Evolutionary conservation across 306 rosid genomes (phyloP), one percentile per base, ranked within the genome.

Genomic region (Trifolium dubium): DNA sequence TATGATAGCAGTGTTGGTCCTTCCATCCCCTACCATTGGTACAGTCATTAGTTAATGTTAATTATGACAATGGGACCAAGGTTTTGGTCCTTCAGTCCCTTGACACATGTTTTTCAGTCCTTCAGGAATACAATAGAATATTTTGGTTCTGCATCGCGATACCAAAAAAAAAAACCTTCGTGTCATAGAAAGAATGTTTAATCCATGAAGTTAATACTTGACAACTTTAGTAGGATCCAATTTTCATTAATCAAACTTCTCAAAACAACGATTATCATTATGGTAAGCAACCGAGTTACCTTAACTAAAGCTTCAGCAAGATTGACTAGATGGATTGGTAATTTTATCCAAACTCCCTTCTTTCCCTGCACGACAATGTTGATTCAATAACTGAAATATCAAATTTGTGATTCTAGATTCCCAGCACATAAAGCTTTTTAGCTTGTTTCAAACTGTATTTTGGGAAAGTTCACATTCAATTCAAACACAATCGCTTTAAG

Each of bases 61-160:
- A 23, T 23, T 23, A 23, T 23, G 23, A 23, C 23, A 23, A 1
- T 23, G 23, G 23, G 23, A 23, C 23, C 23, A 23, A 23, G 23
- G 23, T 23, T 23, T 0, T 23, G 23, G 23, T 23, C 0, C 23
- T 23, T 23, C 23, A 23, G 23, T 23, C 23, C 23, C 23, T 23
- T 23, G 23, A 1, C 23, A 23, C 23, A 23, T 23, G 23, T 23
- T 23, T 23, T 23, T 23, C 23, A n/a, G n/a, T n/a, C n/a, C n/a
- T n/a, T n/a, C n/a, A n/a, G n/a, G n/a, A n/a, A n/a, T n/a, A n/a
- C n/a, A n/a, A n/a, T n/a, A n/a, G n/a, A n/a, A n/a, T n/a, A n/a
- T n/a, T n/a, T 78, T 58, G 96, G 90, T 84, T 91, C 97, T 1
- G 97, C 98, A 69, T 93, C 93, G 85, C 91, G 96, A 79, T 82